Conservation (phyloP, 441 rosid genomes). For the Arabidopsis lyrata region DNA sequence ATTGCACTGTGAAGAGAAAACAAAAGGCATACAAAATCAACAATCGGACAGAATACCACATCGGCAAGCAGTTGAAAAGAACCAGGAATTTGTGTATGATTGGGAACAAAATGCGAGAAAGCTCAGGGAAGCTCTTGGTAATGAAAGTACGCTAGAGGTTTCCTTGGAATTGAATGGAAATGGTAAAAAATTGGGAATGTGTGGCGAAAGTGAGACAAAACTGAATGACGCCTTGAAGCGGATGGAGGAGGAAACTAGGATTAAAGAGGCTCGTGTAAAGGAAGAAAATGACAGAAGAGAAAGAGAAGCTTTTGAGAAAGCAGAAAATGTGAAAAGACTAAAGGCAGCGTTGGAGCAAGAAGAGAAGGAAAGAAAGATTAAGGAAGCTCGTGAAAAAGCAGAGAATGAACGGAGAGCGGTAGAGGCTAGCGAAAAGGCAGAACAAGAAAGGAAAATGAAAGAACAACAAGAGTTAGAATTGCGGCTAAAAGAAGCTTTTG, state of each 20-base stretch:
- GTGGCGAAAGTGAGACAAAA: slow-evolving; percentile 43
- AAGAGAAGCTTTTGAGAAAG: slow-evolving; percentile 46
- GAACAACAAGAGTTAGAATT: slow-evolving; percentile 50
- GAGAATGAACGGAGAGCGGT: slow-evolving; percentile 45
- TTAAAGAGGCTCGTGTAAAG: slow-evolving; percentile 42
- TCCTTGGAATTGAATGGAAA: slow-evolving; percentile 38
- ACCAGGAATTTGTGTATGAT: slow-evolving; percentile 45
- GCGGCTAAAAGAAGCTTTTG: slow-evolving; percentile 44
- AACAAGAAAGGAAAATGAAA: slow-evolving; percentile 48
- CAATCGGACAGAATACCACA: slow-evolving; percentile 28
- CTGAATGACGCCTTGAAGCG: slow-evolving; percentile 47
- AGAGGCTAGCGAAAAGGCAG: slow-evolving; percentile 50
- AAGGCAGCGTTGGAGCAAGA: slow-evolving; percentile 50
- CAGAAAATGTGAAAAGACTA: slow-evolving; percentile 48
- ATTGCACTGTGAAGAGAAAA: slow-evolving; percentile 47
- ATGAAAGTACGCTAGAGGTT: slow-evolving; percentile 44
- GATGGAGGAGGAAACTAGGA: slow-evolving; percentile 52
- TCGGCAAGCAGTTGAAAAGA: slow-evolving; percentile 43
- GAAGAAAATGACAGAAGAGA: slow-evolving; percentile 49
- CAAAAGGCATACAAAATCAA: slow-evolving; percentile 44
- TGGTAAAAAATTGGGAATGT: slow-evolving; percentile 40
- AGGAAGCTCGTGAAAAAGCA: slow-evolving; percentile 48
- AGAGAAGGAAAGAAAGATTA: slow-evolving; percentile 48
- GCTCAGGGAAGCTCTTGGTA: slow-evolving; percentile 49
- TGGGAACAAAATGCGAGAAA: slow-evolving; percentile 54